Conservation (phyloP, 192 early-diverging fungal species). For the Linnemannia elongata region DNA sequence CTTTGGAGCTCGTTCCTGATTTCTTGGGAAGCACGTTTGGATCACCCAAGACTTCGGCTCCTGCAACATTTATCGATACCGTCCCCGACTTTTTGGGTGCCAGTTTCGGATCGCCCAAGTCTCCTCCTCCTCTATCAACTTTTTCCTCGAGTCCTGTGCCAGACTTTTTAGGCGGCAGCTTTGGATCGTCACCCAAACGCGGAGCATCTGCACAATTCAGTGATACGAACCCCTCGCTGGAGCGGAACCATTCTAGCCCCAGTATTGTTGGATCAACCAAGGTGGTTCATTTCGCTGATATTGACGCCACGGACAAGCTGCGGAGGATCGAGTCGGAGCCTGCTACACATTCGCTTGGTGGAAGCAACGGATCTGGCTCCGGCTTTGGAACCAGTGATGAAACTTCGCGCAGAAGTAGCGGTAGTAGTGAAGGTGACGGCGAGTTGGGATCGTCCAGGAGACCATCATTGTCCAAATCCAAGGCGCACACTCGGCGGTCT, state of each 20-base stretch:
- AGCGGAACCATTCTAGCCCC: background rate
- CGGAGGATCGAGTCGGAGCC: conserved; percentile 11
- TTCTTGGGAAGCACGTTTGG: conserved; percentile 26
- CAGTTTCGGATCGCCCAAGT: background rate
- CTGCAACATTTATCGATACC: background rate
- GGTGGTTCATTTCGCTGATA: conserved; percentile 24
- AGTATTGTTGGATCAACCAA: background rate
- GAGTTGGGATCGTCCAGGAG: background rate
- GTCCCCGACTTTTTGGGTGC: background rate
- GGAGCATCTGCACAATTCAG: background rate
- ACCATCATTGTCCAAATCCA: conserved; percentile 29
- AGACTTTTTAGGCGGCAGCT: background rate
- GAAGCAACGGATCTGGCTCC: background rate
- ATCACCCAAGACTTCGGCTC: background rate
- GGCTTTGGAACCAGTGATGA: background rate
- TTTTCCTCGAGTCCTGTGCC: background rate
- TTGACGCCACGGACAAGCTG: background rate
- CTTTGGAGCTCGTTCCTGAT: conserved; percentile 22
- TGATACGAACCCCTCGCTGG: background rate
- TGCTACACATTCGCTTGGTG: background rate
- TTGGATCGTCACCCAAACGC: background rate
- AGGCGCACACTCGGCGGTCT: conserved; percentile 44
- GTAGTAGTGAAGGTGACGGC: background rate
- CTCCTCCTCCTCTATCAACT: background rate
- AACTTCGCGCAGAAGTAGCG: background rate